Base-by-base conservation (phyloP, 148 eudicot species). In the Silene uniflora region DNA sequence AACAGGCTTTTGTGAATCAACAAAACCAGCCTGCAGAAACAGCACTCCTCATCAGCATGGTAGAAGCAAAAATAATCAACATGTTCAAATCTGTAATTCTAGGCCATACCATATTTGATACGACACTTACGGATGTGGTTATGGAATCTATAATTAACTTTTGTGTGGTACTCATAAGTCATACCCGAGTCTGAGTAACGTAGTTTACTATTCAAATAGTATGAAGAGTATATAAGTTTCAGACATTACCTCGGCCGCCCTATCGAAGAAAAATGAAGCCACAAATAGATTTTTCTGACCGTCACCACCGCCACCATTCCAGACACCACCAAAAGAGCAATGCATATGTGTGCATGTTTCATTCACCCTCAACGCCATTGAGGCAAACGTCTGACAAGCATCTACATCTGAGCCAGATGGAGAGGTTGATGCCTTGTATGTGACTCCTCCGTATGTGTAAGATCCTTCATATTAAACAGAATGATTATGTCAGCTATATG, bases 251-350 rank as follows among this genome's bases (percentile, higher is more conserved):
- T 95, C 92, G 54, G 91, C 98, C 75, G 99, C 99, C 85, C 99
- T 86, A 73, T 95, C 99, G 60, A 90, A 95, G 90, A 95, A 95
- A 75, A 95, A 95, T 19, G 99, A 95, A 62, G 99, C 99, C 71
- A 95, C 97, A 79, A 89, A 95, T 21, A 95, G 79, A 73, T 95
- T 89, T 84, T 86, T 91, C 76, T 89, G 99, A 35, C 99, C 99
- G 74, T 87, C 94, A 10, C 99, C 97, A 16, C 97, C 91, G 18
- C 99, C 99, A 69, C 99, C 99, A 77, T 85, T 95, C 99, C 97
- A 95, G 14, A 92, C 83, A 46, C 98, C 99, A 27, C 94, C 96
- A 79, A 95, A 95, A n/a, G 97, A 90, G 86, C 99, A 95, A 75
- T 92, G 91, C 99, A 92, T 95, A 84, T 95, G 97, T 54, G 91